These are phyloP conservation scores for Vaccinium myrtillus DNA, from an alignment of 148 eudicot species.

Conservation along the genomic window DNA sequence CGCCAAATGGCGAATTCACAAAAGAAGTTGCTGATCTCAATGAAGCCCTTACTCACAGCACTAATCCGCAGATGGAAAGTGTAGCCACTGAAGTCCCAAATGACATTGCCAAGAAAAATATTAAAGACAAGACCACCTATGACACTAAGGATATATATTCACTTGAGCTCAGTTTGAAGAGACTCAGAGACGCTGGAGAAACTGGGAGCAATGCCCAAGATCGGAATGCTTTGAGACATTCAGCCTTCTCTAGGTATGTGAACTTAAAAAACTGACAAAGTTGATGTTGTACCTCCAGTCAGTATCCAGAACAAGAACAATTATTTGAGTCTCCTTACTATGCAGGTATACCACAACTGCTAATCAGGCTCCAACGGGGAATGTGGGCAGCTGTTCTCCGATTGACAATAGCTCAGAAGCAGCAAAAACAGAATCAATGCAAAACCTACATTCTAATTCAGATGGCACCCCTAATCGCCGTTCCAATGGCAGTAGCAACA, in stretches of 20 bases:
- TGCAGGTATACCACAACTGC: conserved; percentile 59
- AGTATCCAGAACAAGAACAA: background rate
- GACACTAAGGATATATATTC: conserved; percentile 40
- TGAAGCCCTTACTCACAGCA: conserved; percentile 24
- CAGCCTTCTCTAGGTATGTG: conserved; percentile 71
- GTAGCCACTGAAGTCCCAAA: conserved; percentile 27
- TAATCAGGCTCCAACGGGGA: conserved; percentile 56
- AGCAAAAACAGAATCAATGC: conserved; percentile 41
- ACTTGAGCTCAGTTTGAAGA: conserved; percentile 64
- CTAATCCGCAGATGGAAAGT: conserved; percentile 29
- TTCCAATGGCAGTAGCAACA: conserved; percentile 68
- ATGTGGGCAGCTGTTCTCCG: conserved; percentile 74
- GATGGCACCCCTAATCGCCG: conserved; percentile 46
- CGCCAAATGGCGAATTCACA: conserved; percentile 27
- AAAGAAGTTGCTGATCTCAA: conserved; percentile 33
- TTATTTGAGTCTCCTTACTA: background rate
- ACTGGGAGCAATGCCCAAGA: conserved; percentile 27
- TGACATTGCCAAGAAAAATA: conserved; percentile 29
- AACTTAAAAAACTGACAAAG: background rate
- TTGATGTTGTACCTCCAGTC: background rate
- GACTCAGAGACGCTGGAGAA: conserved; percentile 39
- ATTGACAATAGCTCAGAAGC: conserved; percentile 58
- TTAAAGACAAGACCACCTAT: conserved; percentile 26
- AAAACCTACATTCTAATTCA: conserved; percentile 39
- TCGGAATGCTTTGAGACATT: conserved; percentile 52